Evolutionary conservation across 192 early-diverging fungal genomes (phyloP).

Genomic region (Coemansia sp.): DNA sequence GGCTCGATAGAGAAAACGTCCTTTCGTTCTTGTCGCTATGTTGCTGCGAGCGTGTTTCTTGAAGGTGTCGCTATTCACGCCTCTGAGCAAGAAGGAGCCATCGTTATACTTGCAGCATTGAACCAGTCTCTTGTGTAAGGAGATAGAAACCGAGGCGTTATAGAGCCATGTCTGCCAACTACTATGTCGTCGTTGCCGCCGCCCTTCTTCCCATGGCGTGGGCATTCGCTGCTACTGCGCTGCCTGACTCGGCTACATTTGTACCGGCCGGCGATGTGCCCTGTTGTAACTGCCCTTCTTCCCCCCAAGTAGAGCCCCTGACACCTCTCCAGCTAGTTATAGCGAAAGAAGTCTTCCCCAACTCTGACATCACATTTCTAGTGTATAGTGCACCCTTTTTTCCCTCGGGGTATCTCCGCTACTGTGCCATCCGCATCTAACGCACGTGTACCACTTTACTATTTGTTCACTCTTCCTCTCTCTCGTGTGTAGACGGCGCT

Average conservation of each 20-base stretch:
- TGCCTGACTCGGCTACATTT: neutral
- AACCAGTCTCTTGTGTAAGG: neutral
- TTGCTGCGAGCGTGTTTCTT: neutral
- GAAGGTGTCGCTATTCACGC: neutral
- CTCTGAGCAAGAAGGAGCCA: neutral
- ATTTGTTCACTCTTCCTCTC: neutral
- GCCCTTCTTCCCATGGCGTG: slow-evolving; percentile 3
- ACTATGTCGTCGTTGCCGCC: neutral
- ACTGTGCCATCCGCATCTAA: neutral
- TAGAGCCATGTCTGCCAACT: neutral
- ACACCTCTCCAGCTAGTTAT: neutral
- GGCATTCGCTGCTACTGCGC: slow-evolving; percentile 20
- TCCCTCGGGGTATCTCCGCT: neutral
- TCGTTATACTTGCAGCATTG: neutral
- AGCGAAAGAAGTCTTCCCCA: neutral
- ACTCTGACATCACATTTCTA: neutral
- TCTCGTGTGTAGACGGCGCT: slow-evolving; percentile 58
- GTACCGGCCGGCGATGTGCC: slow-evolving; percentile 1
- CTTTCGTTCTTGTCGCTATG: neutral
- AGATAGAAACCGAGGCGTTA: neutral
- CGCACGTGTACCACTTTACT: slow-evolving; percentile 1
- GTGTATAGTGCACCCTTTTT: slow-evolving; percentile 7
- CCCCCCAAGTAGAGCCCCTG: neutral
- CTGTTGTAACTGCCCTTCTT: neutral
- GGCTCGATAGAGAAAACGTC: neutral